phyloP scores from a whole-genome alignment of 139 green algal species.

The Limnomonas spitsbergensis region DNA sequence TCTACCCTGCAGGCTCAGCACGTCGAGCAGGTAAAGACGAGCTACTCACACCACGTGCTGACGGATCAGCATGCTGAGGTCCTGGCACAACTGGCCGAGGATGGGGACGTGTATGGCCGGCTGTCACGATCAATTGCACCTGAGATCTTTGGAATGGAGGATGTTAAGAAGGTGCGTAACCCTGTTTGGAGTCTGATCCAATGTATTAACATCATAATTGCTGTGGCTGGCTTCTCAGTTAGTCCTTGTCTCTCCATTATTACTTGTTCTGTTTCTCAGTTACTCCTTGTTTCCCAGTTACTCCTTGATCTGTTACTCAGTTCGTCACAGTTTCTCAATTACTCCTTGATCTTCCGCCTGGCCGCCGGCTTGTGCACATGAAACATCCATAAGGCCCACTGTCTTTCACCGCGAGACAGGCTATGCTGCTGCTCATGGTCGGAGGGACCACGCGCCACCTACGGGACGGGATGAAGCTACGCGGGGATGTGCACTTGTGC shows the following conservation, averaged over 20 bases:
- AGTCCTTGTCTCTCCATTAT: no score
- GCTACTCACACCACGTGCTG: slow-evolving; percentile 55
- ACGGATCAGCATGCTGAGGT: slow-evolving; percentile 25
- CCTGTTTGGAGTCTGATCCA: no score
- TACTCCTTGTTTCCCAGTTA: no score
- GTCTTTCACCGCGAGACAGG: no score
- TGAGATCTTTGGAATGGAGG: slow-evolving; percentile 91
- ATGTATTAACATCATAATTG: no score
- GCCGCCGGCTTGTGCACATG: no score
- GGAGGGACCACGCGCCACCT: slow-evolving; percentile 75
- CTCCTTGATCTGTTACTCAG: no score
- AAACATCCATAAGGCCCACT: no score
- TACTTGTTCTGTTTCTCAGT: no score
- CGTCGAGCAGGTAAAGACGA: slow-evolving; percentile 32
- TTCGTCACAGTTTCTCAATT: no score
- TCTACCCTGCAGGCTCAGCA: slow-evolving; percentile 12
- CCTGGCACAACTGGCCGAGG: slow-evolving; percentile 51
- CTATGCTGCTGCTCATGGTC: slow-evolving; percentile 94
- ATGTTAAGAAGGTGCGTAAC: slow-evolving; percentile 86
- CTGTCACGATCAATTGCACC: slow-evolving; percentile 82
- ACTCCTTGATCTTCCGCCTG: no score
- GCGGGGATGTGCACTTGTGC: slow-evolving; percentile 95
- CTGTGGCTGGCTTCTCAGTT: no score
- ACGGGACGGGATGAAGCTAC: slow-evolving; percentile 92
- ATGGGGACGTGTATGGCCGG: slow-evolving; percentile 74